Evolutionary conservation across 352 stramenopile genomes (phyloP).

Genomic region (Phytophthora chlamydospora): DNA sequence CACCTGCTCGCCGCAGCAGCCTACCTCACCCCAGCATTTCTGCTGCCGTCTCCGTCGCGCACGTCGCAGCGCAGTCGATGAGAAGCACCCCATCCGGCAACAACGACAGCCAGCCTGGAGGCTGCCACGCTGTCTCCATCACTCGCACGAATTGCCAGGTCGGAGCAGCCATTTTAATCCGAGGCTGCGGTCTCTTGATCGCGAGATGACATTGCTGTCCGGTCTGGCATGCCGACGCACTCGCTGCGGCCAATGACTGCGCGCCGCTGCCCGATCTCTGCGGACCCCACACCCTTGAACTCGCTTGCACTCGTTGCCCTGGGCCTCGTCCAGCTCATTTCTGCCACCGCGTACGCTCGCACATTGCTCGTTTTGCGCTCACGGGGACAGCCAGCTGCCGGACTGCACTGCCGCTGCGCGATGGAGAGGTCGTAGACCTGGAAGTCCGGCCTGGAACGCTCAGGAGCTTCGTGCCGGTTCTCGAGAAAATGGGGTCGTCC

Average conservation of each 20-base stretch:
- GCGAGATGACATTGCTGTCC: constrained; percentile 2
- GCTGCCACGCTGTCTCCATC: background rate
- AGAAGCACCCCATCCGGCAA: no score
- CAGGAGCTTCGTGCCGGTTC: background rate
- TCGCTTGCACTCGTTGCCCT: constrained; percentile 10
- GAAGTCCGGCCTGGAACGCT: constrained; percentile 10
- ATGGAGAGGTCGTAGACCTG: constrained; percentile 15
- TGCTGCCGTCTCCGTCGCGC: background rate
- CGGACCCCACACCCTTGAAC: background rate
- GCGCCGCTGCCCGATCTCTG: constrained; percentile 9
- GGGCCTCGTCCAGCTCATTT: background rate
- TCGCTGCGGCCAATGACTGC: constrained; percentile 6
- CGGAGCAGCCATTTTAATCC: constrained; percentile 22
- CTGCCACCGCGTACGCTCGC: constrained; percentile 27
- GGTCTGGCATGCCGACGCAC: constrained; percentile 21
- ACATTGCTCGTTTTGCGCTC: constrained; percentile 31
- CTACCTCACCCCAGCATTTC: background rate
- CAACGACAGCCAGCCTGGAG: background rate
- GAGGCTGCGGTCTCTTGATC: constrained; percentile 5
- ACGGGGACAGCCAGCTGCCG: constrained; percentile 12
- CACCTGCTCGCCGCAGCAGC: no score
- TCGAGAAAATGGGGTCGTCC: constrained; percentile 6
- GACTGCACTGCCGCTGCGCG: constrained; percentile 7
- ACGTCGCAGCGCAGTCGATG: no score
- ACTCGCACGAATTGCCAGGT: background rate